Evolutionary conservation across 2,329 filamentous ascomycete species (phyloP), one percentile per base, ranked within the genome.

Genomic region (Xylariaceae sp.): DNA sequence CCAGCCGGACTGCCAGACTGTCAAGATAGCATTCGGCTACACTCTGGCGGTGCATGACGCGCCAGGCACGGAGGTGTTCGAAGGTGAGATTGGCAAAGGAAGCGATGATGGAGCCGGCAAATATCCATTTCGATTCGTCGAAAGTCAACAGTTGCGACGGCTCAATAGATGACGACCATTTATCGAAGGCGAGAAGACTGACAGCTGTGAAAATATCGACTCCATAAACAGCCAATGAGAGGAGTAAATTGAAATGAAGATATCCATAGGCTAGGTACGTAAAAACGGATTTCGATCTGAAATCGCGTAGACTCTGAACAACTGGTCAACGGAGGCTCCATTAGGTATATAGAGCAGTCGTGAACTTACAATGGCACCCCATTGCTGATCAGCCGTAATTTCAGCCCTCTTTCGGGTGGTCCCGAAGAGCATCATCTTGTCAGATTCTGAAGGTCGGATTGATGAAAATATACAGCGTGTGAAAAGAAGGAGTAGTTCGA

Each of bases 171-270:
- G 87, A 89, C 1, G 89, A 89, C 91, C 91, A 97, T 52, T 83
- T 83, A 71, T 95, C 83, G 72, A 96, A 96, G 48, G 81, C 87
- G 44, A 99, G 80, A 38, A 99, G 77, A 56, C 96, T 95, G 71
- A 96, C 81, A 54, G 91, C 91, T 5, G 91, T 96, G 66, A 96
- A 97, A 53, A 85, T 90, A 71, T 97, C 92, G 66, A 95, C 87
- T 27, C 77, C 84, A 68, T 96, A 96, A 58, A 96, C 90, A 40
- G 89, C 86, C 44, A 92, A 67, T 3, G 90, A 94, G 50, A 95
- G 75, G 45, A 90, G 49, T 40, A 92, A 78, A 59, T 90, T 87
- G 51, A 94, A 76, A 80, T 86, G 94, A 45, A 97, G 79, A 71
- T 90, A 94, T 62, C 75, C 81, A 68, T 96, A 97, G 52, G 90